These are phyloP conservation scores for Yamadazyma pseudoaaseri DNA, from an alignment of 1,139 yeast genomes.

Conservation along the genomic window DNA sequence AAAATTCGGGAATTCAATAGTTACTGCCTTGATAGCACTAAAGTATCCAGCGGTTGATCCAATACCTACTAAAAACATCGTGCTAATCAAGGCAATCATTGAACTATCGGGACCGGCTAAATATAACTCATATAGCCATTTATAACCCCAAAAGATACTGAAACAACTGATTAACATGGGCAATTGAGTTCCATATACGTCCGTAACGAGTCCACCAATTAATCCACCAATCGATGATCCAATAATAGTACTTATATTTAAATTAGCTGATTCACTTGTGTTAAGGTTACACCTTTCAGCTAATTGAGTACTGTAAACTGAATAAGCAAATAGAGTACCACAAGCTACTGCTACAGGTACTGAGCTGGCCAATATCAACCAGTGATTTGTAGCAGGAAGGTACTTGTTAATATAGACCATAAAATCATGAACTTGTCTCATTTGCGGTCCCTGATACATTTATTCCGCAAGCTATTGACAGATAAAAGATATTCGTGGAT, in stretches of 20 bases:
- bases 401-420: conserved; percentile 18
- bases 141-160: conserved; percentile 25
- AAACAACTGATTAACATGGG: conserved; percentile 30
- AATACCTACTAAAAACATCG: conserved; percentile 33
- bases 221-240: conserved; percentile 36
- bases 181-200: conserved; percentile 32
- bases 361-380: conserved; percentile 25
- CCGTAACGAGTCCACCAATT: conserved; percentile 31
- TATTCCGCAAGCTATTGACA: too few species aligned
- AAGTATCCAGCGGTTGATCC: conserved; percentile 36
- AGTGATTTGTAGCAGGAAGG: conserved; percentile 27
- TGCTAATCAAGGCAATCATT: conserved; percentile 18
- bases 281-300: conserved; percentile 29
- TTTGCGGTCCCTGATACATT: conserved; percentile 2
- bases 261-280: conserved; percentile 28
- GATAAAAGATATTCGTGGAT: not conserved
- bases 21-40: conserved; percentile 34
- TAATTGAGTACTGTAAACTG: conserved; percentile 33
- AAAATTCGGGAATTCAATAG: conserved; percentile 29
- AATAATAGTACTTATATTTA: conserved; percentile 30
- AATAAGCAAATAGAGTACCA: conserved; percentile 34
- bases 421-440: conserved; percentile 11
- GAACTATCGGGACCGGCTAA: conserved; percentile 17
- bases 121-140: conserved; percentile 24
- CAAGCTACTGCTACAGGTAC: conserved; percentile 33